Evolutionary conservation across 2,329 filamentous ascomycete species (phyloP).

Genomic region (Cladosporium sp.): DNA sequence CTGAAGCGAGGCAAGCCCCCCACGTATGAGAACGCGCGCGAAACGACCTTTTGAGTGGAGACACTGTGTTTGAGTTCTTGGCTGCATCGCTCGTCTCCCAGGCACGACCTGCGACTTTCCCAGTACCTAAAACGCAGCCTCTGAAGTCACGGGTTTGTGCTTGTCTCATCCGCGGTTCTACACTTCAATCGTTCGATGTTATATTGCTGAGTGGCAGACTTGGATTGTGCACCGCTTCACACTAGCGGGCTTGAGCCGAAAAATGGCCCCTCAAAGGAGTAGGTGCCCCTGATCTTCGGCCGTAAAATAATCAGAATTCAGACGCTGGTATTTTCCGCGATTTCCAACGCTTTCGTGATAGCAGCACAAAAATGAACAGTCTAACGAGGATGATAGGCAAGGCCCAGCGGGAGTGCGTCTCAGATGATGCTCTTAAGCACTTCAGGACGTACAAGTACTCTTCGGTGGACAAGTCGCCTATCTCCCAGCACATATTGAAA

Average conservation of each 20-base stretch:
- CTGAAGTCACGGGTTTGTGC: not conserved
- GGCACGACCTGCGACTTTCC: not conserved
- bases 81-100: not conserved
- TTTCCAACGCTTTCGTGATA: conserved; percentile 3
- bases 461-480: conserved; percentile 88
- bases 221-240: conserved; percentile 8
- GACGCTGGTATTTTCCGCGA: conserved; percentile 4
- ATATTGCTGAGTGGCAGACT: not conserved
- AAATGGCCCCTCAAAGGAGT: conserved; percentile 11
- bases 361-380: not conserved
- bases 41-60: not conserved
- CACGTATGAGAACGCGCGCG: not conserved
- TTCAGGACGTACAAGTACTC: conserved; percentile 97
- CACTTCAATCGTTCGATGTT: not conserved
- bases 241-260: conserved; percentile 6
- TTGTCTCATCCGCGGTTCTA: not conserved
- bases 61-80: not conserved
- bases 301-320: conserved; percentile 6
- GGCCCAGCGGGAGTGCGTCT: conserved; percentile 54
- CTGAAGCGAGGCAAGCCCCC: not conserved
- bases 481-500: conserved; percentile 88
- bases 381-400: conserved; percentile 9
- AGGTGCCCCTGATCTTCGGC: conserved; percentile 9
- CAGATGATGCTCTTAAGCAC: conserved; percentile 84
- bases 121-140: not conserved